Percentiles rank a stretch among this genome's conserved stretches.
phyloP scores from a whole-genome alignment of 768 basidiomycete species.

The Podaxis pistillaris region DNA sequence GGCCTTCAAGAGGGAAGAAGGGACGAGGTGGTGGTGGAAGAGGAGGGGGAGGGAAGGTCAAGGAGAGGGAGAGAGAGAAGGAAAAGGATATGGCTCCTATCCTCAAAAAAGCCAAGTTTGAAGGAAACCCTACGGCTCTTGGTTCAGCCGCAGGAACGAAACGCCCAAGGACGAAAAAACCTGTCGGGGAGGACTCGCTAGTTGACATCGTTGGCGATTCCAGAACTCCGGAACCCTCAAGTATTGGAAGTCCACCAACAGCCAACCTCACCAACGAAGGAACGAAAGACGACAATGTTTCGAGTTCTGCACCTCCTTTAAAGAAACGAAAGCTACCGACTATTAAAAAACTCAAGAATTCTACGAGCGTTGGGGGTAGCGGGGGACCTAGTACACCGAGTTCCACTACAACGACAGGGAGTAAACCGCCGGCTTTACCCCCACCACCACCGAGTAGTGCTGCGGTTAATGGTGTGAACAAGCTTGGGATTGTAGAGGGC shows the following conservation, averaged over 20 bases:
- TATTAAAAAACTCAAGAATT: conserved; percentile 63
- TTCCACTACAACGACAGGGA: conserved; percentile 20
- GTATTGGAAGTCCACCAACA: neutral
- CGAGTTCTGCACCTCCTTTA: conserved; percentile 21
- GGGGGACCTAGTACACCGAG: conserved; percentile 18
- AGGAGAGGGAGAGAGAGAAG: conserved; percentile 21
- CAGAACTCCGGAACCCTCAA: conserved; percentile 26
- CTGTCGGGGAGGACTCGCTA: conserved; percentile 29
- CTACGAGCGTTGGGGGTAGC: conserved; percentile 24
- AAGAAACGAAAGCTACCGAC: conserved; percentile 66
- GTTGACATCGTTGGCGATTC: conserved; percentile 34
- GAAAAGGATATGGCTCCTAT: conserved; percentile 9
- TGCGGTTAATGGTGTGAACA: conserved; percentile 20
- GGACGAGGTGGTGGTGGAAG: conserved; percentile 14
- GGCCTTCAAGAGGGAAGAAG: conserved; percentile 22
- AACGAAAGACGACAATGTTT: conserved; percentile 2
- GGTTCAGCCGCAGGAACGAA: conserved; percentile 21
- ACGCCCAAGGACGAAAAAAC: conserved; percentile 24
- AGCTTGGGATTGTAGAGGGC: conserved; percentile 27
- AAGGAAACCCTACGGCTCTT: conserved; percentile 7
- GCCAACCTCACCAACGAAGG: neutral
- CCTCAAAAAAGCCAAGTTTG: conserved; percentile 10
- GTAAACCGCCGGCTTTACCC: conserved; percentile 19
- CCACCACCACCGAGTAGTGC: neutral
- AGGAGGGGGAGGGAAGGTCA: conserved; percentile 17